Conservation (phyloP, 371 early-diverging fungal species). For the Enterocytospora artemiae region DNA sequence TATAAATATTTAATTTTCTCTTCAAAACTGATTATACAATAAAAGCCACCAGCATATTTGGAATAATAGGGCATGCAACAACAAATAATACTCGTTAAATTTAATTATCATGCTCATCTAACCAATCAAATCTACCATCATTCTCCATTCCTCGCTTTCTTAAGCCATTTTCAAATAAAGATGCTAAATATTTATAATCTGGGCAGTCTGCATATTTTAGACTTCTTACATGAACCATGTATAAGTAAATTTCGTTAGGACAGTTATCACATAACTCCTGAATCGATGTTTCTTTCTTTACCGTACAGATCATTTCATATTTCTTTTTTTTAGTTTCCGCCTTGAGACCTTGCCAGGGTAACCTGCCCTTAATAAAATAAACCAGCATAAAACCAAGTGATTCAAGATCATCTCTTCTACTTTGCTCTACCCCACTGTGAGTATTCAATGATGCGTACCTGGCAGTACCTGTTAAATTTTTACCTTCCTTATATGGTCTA, state of each 20-base stretch:
- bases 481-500: conserved; percentile 88
- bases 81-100: no score
- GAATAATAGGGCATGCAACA: no score
- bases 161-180: conserved; percentile 82
- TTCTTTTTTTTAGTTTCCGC: conserved; percentile 94
- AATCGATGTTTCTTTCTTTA: conserved; percentile 89
- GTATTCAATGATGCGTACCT: conserved; percentile 96
- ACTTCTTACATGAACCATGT: conserved; percentile 83
- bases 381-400: conserved; percentile 92
- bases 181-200: conserved; percentile 86
- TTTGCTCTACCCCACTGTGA: conserved; percentile 91
- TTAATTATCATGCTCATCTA: background rate
- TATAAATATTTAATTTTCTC: no score
- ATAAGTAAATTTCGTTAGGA: conserved; percentile 84
- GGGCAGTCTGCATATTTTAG: conserved; percentile 95
- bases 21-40: no score
- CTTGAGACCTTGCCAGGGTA: conserved; percentile 98
- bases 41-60: no score
- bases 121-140: conserved; percentile 54
- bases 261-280: conserved; percentile 81
- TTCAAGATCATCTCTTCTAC: conserved; percentile 96
- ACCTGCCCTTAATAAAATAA: conserved; percentile 89
- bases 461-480: conserved; percentile 94
- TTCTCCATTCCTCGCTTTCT: conserved; percentile 65
- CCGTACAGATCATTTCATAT: conserved; percentile 95